phyloP scores from a whole-genome alignment of 2,329 filamentous ascomycete species.

The Fusarium pilosicola region DNA sequence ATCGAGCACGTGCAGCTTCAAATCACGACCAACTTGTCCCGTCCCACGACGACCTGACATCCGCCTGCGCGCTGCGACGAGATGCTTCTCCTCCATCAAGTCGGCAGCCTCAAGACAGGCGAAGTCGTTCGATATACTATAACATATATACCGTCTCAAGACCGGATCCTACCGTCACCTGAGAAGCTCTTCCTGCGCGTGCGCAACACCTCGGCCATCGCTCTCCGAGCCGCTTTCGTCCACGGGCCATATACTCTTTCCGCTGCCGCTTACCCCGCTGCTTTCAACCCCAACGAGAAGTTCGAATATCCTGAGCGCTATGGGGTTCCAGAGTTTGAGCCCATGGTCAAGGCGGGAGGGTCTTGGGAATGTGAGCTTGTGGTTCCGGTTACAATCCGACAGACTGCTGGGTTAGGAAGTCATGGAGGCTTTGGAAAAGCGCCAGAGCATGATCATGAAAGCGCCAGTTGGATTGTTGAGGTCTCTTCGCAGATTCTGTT shows the following conservation, averaged over 20 bases:
- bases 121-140: constrained; percentile 92
- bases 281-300: constrained; percentile 84
- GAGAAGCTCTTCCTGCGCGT: constrained; percentile 84
- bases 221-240: constrained; percentile 92
- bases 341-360: constrained; percentile 93
- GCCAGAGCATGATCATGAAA: constrained; percentile 60
- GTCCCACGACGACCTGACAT: constrained; percentile 10
- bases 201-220: constrained; percentile 90
- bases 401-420: constrained; percentile 64
- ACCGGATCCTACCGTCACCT: constrained; percentile 90
- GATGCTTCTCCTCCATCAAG: constrained; percentile 93
- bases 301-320: constrained; percentile 75
- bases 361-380: constrained; percentile 83
- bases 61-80: constrained; percentile 27
- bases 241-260: constrained; percentile 95
- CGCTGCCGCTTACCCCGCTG: constrained; percentile 84
- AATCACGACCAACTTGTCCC: not conserved
- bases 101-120: constrained; percentile 91
- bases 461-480: constrained; percentile 88
- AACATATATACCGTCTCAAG: constrained; percentile 88
- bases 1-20: constrained; percentile 16
- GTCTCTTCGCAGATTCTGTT: constrained; percentile 94
- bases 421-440: constrained; percentile 59
- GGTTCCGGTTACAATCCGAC: constrained; percentile 81
- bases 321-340: constrained; percentile 90